phyloP scores from a whole-genome alignment of 257 asterid genomes.

The Buddleja alternifolia region DNA sequence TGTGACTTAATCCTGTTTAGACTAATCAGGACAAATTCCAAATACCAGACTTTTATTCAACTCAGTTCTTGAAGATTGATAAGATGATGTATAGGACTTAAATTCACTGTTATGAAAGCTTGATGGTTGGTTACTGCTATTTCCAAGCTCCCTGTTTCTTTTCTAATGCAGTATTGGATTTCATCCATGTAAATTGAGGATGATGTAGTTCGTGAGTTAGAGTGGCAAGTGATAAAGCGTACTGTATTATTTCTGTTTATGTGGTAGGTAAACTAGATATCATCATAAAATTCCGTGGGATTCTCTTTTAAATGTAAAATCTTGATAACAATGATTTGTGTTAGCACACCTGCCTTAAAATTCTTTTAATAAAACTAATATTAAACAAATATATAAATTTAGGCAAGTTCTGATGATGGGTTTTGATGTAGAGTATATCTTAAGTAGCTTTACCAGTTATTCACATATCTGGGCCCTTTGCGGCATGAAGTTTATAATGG shows the following conservation, averaged over 20 bases:
- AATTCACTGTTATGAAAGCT: not conserved
- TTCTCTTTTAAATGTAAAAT: too few species aligned
- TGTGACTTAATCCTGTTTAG: not conserved
- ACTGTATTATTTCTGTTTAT: not conserved
- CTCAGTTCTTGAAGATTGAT: conserved; percentile 1
- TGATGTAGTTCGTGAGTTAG: not conserved
- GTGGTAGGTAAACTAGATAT: not conserved
- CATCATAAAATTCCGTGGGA: not conserved
- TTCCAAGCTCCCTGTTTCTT: not conserved
- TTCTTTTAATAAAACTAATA: not conserved
- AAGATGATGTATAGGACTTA: not conserved
- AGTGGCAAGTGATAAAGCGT: not conserved
- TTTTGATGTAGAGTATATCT: not conserved
- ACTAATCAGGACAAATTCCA: conserved; percentile 9
- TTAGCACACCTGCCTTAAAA: not conserved
- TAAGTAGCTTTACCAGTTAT: not conserved
- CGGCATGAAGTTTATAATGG: too few species aligned
- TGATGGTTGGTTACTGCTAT: not conserved
- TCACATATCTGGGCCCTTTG: not conserved
- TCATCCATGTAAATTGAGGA: not conserved
- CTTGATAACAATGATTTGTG: not conserved
- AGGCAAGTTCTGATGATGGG: too few species aligned
- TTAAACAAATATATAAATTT: not conserved
- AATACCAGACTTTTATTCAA: not conserved
- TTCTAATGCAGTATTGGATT: not conserved